These are phyloP conservation scores for Myrmaecium sp. DNA, from an alignment of 2,329 filamentous ascomycete genomes.

Conservation along the genomic window DNA sequence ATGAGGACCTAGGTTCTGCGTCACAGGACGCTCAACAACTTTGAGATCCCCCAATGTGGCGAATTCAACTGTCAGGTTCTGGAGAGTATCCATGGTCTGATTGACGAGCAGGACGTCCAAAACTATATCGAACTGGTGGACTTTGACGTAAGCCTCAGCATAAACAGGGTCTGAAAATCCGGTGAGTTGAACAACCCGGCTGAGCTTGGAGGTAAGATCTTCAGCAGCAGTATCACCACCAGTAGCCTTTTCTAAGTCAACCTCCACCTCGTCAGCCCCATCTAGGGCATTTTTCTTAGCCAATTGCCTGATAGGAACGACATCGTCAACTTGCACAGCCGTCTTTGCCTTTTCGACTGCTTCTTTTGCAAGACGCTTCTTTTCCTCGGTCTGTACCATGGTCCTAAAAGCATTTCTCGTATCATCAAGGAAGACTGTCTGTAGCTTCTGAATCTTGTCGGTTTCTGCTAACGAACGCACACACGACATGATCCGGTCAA, in stretches of 20 bases:
- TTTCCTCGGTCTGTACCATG: slow-evolving; percentile 95
- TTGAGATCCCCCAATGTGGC: slow-evolving; percentile 96
- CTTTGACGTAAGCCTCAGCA: slow-evolving; percentile 96
- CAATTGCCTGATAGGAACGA: slow-evolving; percentile 81
- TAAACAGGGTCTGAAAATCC: slow-evolving; percentile 98
- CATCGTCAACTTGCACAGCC: slow-evolving; percentile 88
- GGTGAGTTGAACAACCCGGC: slow-evolving; percentile 87
- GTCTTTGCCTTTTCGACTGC: slow-evolving; percentile 85
- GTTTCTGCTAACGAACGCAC: slow-evolving; percentile 87
- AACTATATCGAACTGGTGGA: slow-evolving; percentile 97
- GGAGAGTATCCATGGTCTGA: slow-evolving; percentile 88
- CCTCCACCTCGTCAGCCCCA: slow-evolving; percentile 67
- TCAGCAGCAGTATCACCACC: slow-evolving; percentile 74
- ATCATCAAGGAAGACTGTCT: slow-evolving; percentile 84
- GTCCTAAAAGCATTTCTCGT: slow-evolving; percentile 89
- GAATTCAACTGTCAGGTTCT: slow-evolving; percentile 95
- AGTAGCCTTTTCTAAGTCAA: slow-evolving; percentile 85
- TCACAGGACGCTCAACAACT: slow-evolving; percentile 90
- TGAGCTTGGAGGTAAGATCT: slow-evolving; percentile 84
- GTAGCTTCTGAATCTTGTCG: slow-evolving; percentile 72
- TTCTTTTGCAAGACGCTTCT: slow-evolving; percentile 91
- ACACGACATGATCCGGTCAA: slow-evolving; percentile 98
- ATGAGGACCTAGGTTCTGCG: slow-evolving; percentile 85
- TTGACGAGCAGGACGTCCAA: slow-evolving; percentile 93
- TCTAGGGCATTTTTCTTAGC: slow-evolving; percentile 78